Percentiles rank a stretch among this genome's conserved stretches.
Evolutionary conservation across 768 basidiomycete genomes (phyloP).

Genomic region (Leccinum rimulosum): DNA sequence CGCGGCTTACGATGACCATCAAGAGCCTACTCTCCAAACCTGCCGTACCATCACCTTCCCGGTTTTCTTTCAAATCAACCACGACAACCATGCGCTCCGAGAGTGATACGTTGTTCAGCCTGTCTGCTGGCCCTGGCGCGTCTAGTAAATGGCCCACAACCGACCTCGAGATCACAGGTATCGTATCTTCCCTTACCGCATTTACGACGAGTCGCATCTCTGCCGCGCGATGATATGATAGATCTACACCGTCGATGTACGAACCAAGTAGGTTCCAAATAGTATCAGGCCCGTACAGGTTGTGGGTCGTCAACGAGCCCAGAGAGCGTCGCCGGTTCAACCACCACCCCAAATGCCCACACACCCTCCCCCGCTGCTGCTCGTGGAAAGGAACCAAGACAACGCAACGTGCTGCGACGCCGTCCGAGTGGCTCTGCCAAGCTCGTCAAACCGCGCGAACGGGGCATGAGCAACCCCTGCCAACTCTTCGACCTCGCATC

Average conservation of each 20-base stretch:
- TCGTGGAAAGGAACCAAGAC: conserved; percentile 16
- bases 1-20: conserved; percentile 26
- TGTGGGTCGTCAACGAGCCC: conserved; percentile 7
- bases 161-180: conserved; percentile 22
- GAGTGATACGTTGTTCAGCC: conserved; percentile 7
- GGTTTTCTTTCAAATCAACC: conserved; percentile 19
- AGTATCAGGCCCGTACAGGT: not conserved
- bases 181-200: not conserved
- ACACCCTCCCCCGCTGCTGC: not conserved
- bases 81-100: conserved; percentile 8
- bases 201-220: not conserved
- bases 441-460: conserved; percentile 13
- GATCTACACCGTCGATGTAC: conserved; percentile 23
- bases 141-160: conserved; percentile 11
- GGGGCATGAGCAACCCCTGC: conserved; percentile 9
- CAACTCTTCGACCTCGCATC: not conserved
- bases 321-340: conserved; percentile 10
- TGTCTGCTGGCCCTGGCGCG: conserved; percentile 6
- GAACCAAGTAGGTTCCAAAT: conserved; percentile 13
- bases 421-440: conserved; percentile 29
- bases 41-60: conserved; percentile 22
- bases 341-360: not conserved
- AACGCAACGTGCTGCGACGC: conserved; percentile 32
- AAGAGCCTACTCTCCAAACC: conserved; percentile 38
- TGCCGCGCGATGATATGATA: not conserved